phyloP scores from a whole-genome alignment of 2,329 filamentous ascomycete species.

The Epichloe sibirici region DNA sequence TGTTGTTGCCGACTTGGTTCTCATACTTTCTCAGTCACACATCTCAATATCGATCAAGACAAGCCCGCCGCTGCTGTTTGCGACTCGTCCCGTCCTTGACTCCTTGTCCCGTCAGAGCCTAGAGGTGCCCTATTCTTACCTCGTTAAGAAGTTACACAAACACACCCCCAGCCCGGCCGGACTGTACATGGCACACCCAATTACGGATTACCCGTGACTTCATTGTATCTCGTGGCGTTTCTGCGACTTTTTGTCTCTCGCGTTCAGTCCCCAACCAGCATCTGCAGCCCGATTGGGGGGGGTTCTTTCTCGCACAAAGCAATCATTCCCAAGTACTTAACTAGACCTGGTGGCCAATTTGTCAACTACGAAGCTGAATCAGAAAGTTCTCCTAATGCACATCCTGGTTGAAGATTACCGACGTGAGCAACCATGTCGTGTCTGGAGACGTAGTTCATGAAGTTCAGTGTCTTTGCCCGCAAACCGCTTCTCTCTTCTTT shows the following conservation, averaged over 20 bases:
- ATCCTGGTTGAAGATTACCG: neutral
- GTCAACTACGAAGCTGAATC: neutral
- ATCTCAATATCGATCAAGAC: neutral
- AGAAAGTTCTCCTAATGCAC: neutral
- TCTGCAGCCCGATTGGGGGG: neutral
- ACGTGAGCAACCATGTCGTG: neutral
- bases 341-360: neutral
- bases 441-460: neutral
- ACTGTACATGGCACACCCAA: neutral
- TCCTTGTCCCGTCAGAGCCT: no score
- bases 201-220: neutral
- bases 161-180: neutral
- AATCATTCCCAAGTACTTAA: neutral
- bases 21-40: neutral
- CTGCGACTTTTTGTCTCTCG: neutral
- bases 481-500: no score
- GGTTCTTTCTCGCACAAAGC: neutral
- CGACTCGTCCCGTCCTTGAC: neutral
- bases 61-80: neutral
- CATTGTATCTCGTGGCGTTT: neutral
- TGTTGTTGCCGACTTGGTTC: neutral
- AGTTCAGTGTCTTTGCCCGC: neutral
- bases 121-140: neutral
- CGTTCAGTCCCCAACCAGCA: neutral
- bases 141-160: neutral